A percentile compares a stretch with the other conserved stretches of the same genome.
phyloP scores from a whole-genome alignment of 106 monocot genomes.

The Amphibolis antarctica region DNA sequence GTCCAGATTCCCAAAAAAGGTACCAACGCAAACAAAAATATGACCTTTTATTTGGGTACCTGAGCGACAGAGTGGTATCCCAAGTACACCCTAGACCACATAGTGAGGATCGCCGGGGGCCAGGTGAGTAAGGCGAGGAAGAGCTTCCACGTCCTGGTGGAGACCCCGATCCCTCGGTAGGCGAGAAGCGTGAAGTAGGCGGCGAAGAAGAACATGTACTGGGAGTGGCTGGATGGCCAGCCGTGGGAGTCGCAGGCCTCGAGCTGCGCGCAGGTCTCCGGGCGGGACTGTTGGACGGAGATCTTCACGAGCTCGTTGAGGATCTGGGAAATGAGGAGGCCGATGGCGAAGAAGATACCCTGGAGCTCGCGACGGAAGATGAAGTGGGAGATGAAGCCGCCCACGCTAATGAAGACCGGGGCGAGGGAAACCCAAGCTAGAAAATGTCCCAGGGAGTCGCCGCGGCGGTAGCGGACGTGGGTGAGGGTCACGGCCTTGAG shows the following conservation, averaged over 20 bases:
- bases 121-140: slow-evolving; percentile 42
- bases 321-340: slow-evolving; percentile 69
- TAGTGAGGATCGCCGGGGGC: slow-evolving; percentile 66
- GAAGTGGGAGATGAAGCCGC: slow-evolving; percentile 92
- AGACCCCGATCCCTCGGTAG: slow-evolving; percentile 10
- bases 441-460: slow-evolving; percentile 69
- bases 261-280: slow-evolving; percentile 67
- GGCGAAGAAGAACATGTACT: slow-evolving; percentile 99
- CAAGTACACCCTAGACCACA: slow-evolving; percentile 94
- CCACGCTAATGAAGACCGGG: slow-evolving; percentile 89
- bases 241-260: slow-evolving; percentile 93
- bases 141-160: slow-evolving; percentile 13
- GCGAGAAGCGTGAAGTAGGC: slow-evolving; percentile 59
- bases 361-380: slow-evolving; percentile 95
- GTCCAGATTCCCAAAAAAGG: not conserved
- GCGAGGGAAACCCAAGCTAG: slow-evolving; percentile 93
- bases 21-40: not conserved
- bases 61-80: slow-evolving; percentile 91
- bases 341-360: slow-evolving; percentile 67
- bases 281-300: slow-evolving; percentile 83
- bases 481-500: slow-evolving; percentile 92
- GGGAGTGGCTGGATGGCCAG: slow-evolving; percentile 97
- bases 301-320: slow-evolving; percentile 91
- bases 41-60: slow-evolving; percentile 21
- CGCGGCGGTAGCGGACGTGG: slow-evolving; percentile 77